A percentile compares a stretch with the other conserved stretches of the same genome.
These are phyloP conservation scores for Trichoderma sp. DNA, from an alignment of 2,329 filamentous ascomycete genomes.

Conservation along the genomic window DNA sequence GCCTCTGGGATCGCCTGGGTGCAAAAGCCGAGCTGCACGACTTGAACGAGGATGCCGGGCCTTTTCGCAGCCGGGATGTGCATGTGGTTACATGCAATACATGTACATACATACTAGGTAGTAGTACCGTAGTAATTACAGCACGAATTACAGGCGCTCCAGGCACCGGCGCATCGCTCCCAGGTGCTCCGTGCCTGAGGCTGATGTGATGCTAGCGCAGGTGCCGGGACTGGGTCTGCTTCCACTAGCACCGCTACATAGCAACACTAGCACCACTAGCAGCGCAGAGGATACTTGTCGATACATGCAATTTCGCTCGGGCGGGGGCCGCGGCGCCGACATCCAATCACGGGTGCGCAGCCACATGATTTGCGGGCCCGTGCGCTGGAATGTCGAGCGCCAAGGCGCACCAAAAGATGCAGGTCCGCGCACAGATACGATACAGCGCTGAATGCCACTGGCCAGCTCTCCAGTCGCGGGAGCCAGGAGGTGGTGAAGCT, in stretches of 20 bases:
- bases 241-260: not conserved
- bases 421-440: not conserved
- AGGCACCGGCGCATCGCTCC: not conserved
- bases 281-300: not conserved
- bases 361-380: slow-evolving; percentile 2
- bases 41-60: slow-evolving; percentile 9
- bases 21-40: slow-evolving; percentile 13
- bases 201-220: slow-evolving; percentile 2
- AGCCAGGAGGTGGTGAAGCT: not conserved
- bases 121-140: too few relatives aligned
- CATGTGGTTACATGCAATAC: not conserved
- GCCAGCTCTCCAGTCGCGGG: not conserved
- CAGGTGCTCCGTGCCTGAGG: not conserved
- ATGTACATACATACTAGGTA: too few relatives aligned
- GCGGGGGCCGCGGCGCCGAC: not conserved
- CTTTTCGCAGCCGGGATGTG: slow-evolving; percentile 10
- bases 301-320: slow-evolving; percentile 18
- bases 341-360: not conserved
- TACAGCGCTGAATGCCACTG: not conserved
- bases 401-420: slow-evolving; percentile 9
- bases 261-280: not conserved
- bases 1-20: slow-evolving; percentile 2
- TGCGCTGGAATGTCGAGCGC: not conserved
- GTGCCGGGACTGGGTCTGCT: slow-evolving; percentile 8
- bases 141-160: not conserved